These are phyloP conservation scores for Cavenderia fasciculata DNA, from an alignment of 78 protist genomes.

Conservation along the genomic window DNA sequence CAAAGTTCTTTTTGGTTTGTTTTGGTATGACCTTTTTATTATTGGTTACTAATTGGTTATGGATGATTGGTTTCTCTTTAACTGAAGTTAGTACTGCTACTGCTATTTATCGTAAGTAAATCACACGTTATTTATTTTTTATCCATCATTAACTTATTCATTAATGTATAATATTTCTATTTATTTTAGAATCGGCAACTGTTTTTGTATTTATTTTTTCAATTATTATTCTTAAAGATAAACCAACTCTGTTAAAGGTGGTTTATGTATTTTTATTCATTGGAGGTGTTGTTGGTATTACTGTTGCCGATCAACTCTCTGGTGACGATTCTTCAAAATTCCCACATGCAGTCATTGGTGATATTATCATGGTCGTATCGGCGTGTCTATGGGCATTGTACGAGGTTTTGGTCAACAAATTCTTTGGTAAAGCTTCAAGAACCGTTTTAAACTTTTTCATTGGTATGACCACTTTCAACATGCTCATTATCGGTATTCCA, in stretches of 20 bases:
- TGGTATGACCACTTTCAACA: neutral
- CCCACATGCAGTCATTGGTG: slow-evolving; percentile 20
- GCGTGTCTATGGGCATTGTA: slow-evolving; percentile 19
- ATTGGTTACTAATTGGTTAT: neutral
- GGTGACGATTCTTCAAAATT: neutral
- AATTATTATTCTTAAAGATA: slow-evolving; percentile 24
- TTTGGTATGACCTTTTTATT: slow-evolving; percentile 8
- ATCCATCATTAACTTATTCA: no score
- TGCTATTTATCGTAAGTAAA: neutral
- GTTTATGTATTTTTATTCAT: neutral
- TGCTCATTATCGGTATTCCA: neutral
- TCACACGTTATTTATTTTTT: neutral
- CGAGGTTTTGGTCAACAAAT: slow-evolving; percentile 7
- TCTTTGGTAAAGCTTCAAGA: neutral
- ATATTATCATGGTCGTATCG: slow-evolving; percentile 9
- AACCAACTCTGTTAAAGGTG: neutral
- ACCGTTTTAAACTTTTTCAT: neutral
- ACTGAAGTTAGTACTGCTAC: slow-evolving; percentile 10
- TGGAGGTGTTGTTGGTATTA: slow-evolving; percentile 15
- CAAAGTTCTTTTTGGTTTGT: neutral
- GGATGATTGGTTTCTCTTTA: slow-evolving; percentile 15
- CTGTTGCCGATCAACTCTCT: neutral
- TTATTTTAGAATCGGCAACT: neutral
- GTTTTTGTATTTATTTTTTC: slow-evolving; percentile 15
- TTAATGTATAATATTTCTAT: no score